Evolutionary conservation across 208 protist species (phyloP).

Genomic region (Strigomonas galati): DNA sequence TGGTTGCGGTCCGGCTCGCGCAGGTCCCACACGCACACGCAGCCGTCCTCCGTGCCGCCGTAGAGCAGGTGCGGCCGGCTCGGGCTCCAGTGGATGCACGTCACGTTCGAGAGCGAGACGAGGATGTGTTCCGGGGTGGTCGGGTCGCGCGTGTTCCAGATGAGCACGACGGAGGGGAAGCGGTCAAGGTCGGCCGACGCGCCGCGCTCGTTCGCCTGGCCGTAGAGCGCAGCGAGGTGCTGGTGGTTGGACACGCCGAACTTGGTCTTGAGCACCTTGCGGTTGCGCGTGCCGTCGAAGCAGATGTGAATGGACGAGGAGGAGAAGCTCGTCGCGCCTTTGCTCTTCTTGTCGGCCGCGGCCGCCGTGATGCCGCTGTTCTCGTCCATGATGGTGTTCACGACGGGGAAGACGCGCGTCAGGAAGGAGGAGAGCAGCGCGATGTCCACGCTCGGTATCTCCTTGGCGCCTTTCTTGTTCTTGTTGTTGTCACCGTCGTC

Average conservation of each 20-base stretch:
- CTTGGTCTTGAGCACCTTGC: slow-evolving; percentile 45
- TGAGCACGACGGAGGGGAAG: slow-evolving; percentile 63
- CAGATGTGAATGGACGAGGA: slow-evolving; percentile 43
- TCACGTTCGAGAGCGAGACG: slow-evolving; percentile 45
- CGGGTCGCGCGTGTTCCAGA: slow-evolving; percentile 71
- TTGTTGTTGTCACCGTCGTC: slow-evolving; percentile 3
- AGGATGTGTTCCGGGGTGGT: slow-evolving; percentile 60
- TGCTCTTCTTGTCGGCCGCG: slow-evolving; percentile 20
- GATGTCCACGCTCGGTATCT: slow-evolving; percentile 41
- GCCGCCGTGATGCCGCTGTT: slow-evolving; percentile 23
- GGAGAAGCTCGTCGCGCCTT: slow-evolving; percentile 52
- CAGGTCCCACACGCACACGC: slow-evolving; percentile 68
- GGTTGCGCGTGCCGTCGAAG: slow-evolving; percentile 41
- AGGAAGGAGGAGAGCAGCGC: slow-evolving; percentile 53
- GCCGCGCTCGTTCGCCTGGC: slow-evolving; percentile 22
- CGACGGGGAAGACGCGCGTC: slow-evolving; percentile 59
- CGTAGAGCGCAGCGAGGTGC: slow-evolving; percentile 53
- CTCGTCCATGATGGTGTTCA: slow-evolving; percentile 68
- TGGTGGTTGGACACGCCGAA: slow-evolving; percentile 44
- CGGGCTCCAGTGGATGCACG: slow-evolving; percentile 58
- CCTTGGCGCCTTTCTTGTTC: not conserved
- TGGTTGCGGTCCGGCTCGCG: slow-evolving; percentile 77
- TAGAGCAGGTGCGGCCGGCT: slow-evolving; percentile 60
- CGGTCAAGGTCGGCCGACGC: slow-evolving; percentile 41
- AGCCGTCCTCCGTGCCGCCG: slow-evolving; percentile 66